These are phyloP conservation scores for Ceratocystiopsis sp. DNA, from an alignment of 2,329 filamentous ascomycete genomes.

Conservation along the genomic window DNA sequence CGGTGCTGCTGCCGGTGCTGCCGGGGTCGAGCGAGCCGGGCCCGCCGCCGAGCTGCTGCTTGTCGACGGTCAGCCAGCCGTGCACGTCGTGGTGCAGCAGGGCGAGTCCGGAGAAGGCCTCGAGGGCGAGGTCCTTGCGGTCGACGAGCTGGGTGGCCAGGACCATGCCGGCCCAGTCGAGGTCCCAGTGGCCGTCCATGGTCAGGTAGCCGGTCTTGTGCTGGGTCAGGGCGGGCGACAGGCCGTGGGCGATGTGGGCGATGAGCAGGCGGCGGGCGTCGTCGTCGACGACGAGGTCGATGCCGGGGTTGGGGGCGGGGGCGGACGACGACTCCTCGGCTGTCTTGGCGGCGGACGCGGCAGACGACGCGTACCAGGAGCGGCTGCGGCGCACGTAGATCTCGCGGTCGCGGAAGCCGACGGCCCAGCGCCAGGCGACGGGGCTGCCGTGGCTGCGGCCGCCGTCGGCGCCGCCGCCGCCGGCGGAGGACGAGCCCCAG, in stretches of 20 bases:
- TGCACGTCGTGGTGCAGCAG: conserved; percentile 49
- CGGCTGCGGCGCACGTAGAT: conserved; percentile 65
- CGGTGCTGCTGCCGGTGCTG: no score
- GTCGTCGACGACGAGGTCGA: conserved; percentile 30
- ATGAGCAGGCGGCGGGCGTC: conserved; percentile 41
- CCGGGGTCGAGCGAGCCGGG: no score
- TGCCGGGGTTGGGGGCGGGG: conserved; percentile 18
- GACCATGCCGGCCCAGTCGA: conserved; percentile 74
- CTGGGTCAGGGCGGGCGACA: conserved; percentile 46
- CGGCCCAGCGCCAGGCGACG: conserved; percentile 50
- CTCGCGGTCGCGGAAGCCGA: conserved; percentile 67
- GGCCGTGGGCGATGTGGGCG: conserved; percentile 47
- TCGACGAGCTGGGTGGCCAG: conserved; percentile 54
- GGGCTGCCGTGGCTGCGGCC: conserved; percentile 36
- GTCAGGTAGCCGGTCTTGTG: conserved; percentile 79
- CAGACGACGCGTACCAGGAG: conserved; percentile 41
- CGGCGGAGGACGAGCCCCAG: conserved; percentile 25
- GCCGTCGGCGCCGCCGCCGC: no score
- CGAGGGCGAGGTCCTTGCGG: conserved; percentile 36
- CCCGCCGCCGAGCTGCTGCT: conserved; percentile 21
- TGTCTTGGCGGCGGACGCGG: neutral
- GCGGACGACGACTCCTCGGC: neutral
- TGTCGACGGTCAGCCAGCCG: conserved; percentile 55
- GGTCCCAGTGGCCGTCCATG: conserved; percentile 70
- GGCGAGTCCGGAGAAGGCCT: conserved; percentile 57